Base-by-base conservation (phyloP, 495 filamentous ascomycete species). In the Letharia lupina region DNA sequence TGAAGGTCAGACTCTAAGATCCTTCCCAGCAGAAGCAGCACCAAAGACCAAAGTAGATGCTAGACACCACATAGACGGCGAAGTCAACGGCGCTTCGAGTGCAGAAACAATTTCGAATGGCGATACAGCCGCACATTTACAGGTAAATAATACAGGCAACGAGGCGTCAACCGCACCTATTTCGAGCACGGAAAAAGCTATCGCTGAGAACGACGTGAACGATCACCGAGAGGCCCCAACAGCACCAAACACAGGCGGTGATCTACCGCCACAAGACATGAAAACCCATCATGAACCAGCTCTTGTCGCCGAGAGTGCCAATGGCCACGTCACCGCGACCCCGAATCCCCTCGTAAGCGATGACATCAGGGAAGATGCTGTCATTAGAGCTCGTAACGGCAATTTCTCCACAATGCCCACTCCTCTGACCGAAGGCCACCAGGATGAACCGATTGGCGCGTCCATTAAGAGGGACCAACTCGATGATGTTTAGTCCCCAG, bases 401-500 rank as follows among this genome's bases (percentile, higher is more conserved):
- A 42, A n/a, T n/a, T n/a, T 42, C 10, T 13, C 40, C 9, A 42
- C 40, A 42, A 42, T 42, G 40, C 44, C 33, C 16, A 10, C 39
- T 10, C 31, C 33, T 57, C 54, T 57, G 1, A 37, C 33, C 33
- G 39, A 37, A 3, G 33, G 6, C 16, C 16, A 37, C 8, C 31
- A 37, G 1, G 16, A 35, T 20, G 33, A 18, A 8, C 1, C 12
- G 1, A 3, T 0, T 3, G 7, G 33, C 18, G 13, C 12, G 7
- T 1, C 33, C 16, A 20, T 35, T 8, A 18, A 28, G 20, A 61
- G 4, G 31, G 13, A 9, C 2, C 4, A 1, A n/a, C 16, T 48
- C 15, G 23, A 63, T 65, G 48, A 47, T 61, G n/a, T 68, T 37
- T 28, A 39, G 58, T 47, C 67, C 28, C 63, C 67, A 35, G 54